Evolutionary conservation across 2,329 filamentous ascomycete species (phyloP).

Genomic region (Anthostomella pinea): DNA sequence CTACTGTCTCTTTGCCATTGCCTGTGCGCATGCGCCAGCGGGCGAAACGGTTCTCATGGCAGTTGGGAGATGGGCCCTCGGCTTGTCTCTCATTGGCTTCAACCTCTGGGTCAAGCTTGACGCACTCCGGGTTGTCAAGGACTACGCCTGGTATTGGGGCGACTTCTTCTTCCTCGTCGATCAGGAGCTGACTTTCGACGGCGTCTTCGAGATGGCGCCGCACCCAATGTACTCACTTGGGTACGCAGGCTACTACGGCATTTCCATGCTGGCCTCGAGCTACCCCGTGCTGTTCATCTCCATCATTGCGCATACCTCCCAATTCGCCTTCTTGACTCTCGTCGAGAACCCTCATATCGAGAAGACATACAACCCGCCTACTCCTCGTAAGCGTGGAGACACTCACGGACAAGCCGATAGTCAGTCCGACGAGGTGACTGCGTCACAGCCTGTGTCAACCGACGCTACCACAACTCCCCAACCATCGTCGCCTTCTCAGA

Average conservation of each 20-base stretch:
- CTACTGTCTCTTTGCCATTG: conserved; percentile 92
- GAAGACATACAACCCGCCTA: conserved; percentile 90
- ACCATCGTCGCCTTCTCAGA: conserved; percentile 55
- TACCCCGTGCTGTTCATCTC: conserved; percentile 98
- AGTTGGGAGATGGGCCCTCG: conserved; percentile 71
- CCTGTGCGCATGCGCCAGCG: conserved; percentile 73
- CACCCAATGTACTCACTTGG: conserved; percentile 99
- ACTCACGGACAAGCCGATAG: conserved; percentile 15
- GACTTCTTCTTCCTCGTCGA: conserved; percentile 99
- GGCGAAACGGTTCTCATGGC: conserved; percentile 70
- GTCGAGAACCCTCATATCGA: conserved; percentile 98
- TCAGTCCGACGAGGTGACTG: conserved; percentile 12
- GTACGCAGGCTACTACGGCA: conserved; percentile 96
- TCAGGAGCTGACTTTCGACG: conserved; percentile 95
- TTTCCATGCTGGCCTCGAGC: conserved; percentile 96
- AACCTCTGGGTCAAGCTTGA: conserved; percentile 99
- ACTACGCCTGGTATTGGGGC: conserved; percentile 99
- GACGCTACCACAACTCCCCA: conserved; percentile 18
- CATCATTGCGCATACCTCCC: conserved; percentile 87
- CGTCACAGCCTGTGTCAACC: conserved; percentile 18
- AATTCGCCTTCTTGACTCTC: conserved; percentile 86
- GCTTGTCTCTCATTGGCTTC: conserved; percentile 79
- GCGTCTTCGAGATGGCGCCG: conserved; percentile 97
- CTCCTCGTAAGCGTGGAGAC: conserved; percentile 60
- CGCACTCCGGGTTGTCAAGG: conserved; percentile 95